Conservation (phyloP, 2,329 filamentous ascomycete genomes). For the Lasiodiplodia theobromae region DNA sequence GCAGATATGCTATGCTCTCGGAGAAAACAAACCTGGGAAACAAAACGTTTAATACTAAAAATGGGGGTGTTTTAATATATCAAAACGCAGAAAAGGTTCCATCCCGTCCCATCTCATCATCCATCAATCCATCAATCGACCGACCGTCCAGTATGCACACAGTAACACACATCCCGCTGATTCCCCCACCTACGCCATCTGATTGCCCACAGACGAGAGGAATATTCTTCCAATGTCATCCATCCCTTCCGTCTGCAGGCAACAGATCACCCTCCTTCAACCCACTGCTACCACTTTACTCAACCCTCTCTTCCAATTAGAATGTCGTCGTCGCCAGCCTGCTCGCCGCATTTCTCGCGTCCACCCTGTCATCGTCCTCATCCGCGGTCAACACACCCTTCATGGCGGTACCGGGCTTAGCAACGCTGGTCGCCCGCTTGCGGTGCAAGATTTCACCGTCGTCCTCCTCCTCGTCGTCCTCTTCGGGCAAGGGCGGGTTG, state of each 20-base stretch:
- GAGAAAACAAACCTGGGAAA: not conserved
- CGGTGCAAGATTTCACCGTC: slow-evolving; percentile 51
- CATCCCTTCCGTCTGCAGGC: too few relatives aligned
- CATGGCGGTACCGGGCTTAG: slow-evolving; percentile 4
- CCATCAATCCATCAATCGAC: not conserved
- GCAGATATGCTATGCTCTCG: slow-evolving; percentile 1
- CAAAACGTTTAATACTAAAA: slow-evolving; percentile 4
- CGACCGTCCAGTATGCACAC: slow-evolving; percentile 7
- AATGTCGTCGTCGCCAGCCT: slow-evolving; percentile 94
- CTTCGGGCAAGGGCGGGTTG: slow-evolving; percentile 63
- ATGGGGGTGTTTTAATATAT: slow-evolving; percentile 3
- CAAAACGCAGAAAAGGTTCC: not conserved
- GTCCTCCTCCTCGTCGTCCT: slow-evolving; percentile 60
- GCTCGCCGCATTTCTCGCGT: slow-evolving; percentile 94
- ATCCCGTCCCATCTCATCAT: not conserved
- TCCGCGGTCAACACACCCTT: slow-evolving; percentile 69
- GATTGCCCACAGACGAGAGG: too few relatives aligned
- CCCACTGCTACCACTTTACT: not conserved
- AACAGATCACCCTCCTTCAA: not conserved
- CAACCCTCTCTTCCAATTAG: slow-evolving; percentile 50
- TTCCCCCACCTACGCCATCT: not conserved
- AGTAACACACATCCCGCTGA: not conserved
- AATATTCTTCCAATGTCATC: too few relatives aligned
- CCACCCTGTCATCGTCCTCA: slow-evolving; percentile 91
- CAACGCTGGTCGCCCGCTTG: slow-evolving; percentile 56